Percentiles rank a stretch among this genome's conserved stretches.
Evolutionary conservation across 139 green algal genomes (phyloP).

Genomic region (Desmodesmus armatus): DNA sequence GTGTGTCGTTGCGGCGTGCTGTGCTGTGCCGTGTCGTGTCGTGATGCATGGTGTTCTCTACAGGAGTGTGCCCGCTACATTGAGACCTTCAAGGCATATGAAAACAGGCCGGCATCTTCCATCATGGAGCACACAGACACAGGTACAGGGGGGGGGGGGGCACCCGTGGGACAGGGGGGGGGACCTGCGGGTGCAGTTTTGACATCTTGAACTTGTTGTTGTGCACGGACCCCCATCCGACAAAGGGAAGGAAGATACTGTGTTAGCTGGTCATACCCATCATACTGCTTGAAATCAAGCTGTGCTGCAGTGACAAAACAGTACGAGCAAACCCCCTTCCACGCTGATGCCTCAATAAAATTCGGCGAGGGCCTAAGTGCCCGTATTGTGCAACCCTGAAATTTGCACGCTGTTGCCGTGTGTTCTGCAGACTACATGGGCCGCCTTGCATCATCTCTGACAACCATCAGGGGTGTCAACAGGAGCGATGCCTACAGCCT

Average conservation of each 20-base stretch:
- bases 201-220: not conserved
- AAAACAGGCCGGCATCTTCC: constrained; percentile 87
- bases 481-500: constrained; percentile 24
- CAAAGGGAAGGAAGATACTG: not conserved
- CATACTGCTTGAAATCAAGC: too few relatives aligned
- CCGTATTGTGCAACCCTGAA: not conserved
- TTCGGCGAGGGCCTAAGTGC: too few relatives aligned
- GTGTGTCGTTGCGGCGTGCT: not conserved
- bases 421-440: constrained; percentile 94
- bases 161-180: too few relatives aligned
- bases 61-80: constrained; percentile 94
- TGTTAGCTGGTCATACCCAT: too few relatives aligned
- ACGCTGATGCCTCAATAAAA: too few relatives aligned
- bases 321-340: too few relatives aligned
- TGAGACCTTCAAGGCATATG: constrained; percentile 94
- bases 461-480: constrained; percentile 82
- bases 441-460: constrained; percentile 76
- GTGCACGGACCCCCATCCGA: not conserved
- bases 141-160: too few relatives aligned
- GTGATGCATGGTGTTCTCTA: not conserved
- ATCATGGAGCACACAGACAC: constrained; percentile 64
- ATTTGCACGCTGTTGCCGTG: too few relatives aligned
- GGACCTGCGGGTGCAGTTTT: not conserved
- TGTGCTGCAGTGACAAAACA: too few relatives aligned
- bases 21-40: not conserved